phyloP scores from a whole-genome alignment of 441 rosid genomes.

The Erodium trifolium region DNA sequence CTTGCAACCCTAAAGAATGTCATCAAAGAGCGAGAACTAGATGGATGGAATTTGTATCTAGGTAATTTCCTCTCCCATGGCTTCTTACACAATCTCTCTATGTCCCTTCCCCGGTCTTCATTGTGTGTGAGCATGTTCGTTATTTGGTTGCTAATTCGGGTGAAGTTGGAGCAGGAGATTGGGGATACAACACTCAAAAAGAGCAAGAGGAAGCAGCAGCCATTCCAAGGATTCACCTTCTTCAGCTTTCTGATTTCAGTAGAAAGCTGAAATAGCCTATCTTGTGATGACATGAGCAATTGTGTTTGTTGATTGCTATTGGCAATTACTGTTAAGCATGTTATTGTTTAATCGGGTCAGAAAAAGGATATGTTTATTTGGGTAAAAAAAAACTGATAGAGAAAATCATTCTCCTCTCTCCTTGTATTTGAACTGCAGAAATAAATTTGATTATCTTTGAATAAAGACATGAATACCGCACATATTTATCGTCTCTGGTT shows the following conservation, averaged over 20 bases:
- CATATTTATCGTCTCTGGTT: not conserved
- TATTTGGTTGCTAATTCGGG: conserved; percentile 16
- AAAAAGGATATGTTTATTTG: not conserved
- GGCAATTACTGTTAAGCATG: not conserved
- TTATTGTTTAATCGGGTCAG: not conserved
- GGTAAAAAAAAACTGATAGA: not conserved
- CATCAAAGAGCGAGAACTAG: conserved; percentile 71
- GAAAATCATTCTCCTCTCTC: not conserved
- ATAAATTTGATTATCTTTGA: not conserved
- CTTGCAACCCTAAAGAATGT: conserved; percentile 84
- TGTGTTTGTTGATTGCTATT: not conserved
- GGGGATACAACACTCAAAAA: conserved; percentile 88
- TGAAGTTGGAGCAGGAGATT: conserved; percentile 45
- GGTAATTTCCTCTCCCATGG: conserved; percentile 29
- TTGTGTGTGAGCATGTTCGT: not conserved
- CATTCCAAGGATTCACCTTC: conserved; percentile 60
- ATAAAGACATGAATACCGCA: not conserved
- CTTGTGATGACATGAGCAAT: not conserved
- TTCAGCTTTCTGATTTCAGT: conserved; percentile 76
- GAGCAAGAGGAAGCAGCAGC: conserved; percentile 73
- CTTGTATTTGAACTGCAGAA: not conserved
- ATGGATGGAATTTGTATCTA: conserved; percentile 77
- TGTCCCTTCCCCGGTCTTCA: not conserved
- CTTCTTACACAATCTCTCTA: not conserved
- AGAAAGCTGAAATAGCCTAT: conserved; percentile 56